Conservation (phyloP, 495 filamentous ascomycete genomes). For the Xylaria acuta region DNA sequence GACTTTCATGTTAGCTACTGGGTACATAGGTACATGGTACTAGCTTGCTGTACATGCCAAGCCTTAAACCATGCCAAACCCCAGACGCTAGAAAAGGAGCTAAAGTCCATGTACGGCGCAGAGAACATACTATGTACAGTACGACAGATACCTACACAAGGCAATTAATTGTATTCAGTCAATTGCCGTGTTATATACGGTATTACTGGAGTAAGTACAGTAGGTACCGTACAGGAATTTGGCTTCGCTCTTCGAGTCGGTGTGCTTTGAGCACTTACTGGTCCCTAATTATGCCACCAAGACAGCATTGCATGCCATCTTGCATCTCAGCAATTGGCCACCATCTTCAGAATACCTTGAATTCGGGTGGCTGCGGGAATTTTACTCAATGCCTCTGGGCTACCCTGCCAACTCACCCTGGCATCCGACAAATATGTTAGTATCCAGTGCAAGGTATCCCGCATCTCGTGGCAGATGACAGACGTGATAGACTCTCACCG, state of each 20-base stretch:
- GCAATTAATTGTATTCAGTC: background rate
- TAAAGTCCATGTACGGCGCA: slow-evolving; percentile 7
- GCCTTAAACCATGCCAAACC: slow-evolving; percentile 11
- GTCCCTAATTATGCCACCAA: background rate
- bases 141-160: too few relatives aligned
- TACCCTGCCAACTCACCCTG: background rate
- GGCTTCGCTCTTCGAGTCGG: background rate
- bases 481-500: background rate
- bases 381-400: background rate
- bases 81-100: slow-evolving; percentile 7
- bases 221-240: background rate
- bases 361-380: too few relatives aligned
- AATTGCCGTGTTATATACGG: background rate
- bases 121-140: background rate
- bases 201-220: background rate
- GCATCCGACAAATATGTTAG: background rate
- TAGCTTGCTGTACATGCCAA: background rate
- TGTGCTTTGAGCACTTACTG: background rate
- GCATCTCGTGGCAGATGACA: background rate
- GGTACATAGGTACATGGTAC: background rate
- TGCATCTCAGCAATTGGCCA: background rate
- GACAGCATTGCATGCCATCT: background rate
- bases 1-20: too few relatives aligned
- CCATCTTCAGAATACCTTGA: background rate
- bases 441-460: too few relatives aligned